Evolutionary conservation across 202 grass and related monocot species (phyloP).

Genomic region (Zoysia matrella): DNA sequence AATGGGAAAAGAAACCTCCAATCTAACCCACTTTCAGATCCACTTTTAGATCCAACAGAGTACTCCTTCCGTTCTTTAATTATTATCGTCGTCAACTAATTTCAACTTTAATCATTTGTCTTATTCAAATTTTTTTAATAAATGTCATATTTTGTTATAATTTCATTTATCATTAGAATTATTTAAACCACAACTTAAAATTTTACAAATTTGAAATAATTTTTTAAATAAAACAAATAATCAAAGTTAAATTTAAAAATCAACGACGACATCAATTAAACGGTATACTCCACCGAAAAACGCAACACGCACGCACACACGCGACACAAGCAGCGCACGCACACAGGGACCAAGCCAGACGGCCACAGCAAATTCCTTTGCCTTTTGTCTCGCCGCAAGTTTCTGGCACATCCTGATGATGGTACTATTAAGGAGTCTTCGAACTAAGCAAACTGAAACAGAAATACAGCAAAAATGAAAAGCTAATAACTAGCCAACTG

Average conservation of each 20-base stretch:
- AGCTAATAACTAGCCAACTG: background rate
- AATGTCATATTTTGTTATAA: too few relatives aligned
- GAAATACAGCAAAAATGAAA: background rate
- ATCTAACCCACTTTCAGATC: constrained; percentile 53
- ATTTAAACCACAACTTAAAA: too few relatives aligned
- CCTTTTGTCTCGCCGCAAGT: constrained; percentile 21
- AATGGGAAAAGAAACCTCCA: too few relatives aligned
- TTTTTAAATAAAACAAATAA: too few relatives aligned
- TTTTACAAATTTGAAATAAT: too few relatives aligned
- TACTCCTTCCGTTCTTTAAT: background rate
- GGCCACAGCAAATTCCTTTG: constrained; percentile 7
- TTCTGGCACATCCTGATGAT: constrained; percentile 30
- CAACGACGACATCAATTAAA: too few relatives aligned
- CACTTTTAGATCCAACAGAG: constrained; percentile 36
- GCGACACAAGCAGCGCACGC: background rate
- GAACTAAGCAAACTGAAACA: constrained; percentile 50
- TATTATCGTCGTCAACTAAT: too few relatives aligned
- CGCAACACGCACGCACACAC: constrained; percentile 14
- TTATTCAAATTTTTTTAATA: too few relatives aligned
- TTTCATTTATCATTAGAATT: too few relatives aligned
- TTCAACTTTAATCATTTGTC: too few relatives aligned
- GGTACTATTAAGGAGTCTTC: constrained; percentile 45
- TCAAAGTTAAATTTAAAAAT: too few relatives aligned
- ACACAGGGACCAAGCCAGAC: background rate
- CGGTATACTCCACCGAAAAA: constrained; percentile 18